A percentile compares a stretch with the other conserved stretches of the same genome.
These are phyloP conservation scores for Babesia bovis DNA, from an alignment of 169 alveolate species.

Conservation along the genomic window DNA sequence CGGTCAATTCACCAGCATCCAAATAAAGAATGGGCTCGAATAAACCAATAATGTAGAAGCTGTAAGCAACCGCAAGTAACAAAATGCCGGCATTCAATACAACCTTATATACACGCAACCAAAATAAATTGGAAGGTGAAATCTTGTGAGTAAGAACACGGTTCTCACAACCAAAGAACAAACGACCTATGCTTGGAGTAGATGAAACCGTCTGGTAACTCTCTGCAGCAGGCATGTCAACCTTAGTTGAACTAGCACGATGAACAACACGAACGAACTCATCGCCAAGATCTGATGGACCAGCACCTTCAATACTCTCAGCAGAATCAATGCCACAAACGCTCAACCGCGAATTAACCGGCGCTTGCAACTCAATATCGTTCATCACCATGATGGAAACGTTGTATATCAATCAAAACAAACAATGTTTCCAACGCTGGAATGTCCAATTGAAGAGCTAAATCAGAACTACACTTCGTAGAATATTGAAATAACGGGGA, in stretches of 20 bases:
- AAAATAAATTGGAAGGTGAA: constrained; percentile 27
- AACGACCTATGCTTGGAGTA: constrained; percentile 1
- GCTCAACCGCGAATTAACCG: not conserved
- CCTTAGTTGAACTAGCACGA: constrained; percentile 7
- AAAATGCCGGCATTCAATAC: constrained; percentile 21
- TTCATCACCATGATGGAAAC: constrained; percentile 1
- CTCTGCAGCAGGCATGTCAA: constrained; percentile 4
- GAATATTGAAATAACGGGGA: too few species aligned
- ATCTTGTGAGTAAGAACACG: constrained; percentile 37
- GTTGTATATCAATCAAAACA: not conserved
- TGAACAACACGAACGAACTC: not conserved
- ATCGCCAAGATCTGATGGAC: not conserved
- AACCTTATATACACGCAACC: constrained; percentile 44
- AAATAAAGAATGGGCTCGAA: constrained; percentile 49
- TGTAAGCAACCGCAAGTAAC: constrained; percentile 39
- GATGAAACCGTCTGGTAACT: not conserved
- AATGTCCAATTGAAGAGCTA: too few species aligned
- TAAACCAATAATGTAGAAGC: constrained; percentile 37
- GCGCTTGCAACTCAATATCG: not conserved
- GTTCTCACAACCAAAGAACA: constrained; percentile 4
- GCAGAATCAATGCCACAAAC: not conserved
- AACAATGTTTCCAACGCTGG: too few species aligned
- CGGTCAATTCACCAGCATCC: constrained; percentile 62
- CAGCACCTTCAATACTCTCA: not conserved
- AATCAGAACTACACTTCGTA: too few species aligned